A percentile compares a stretch with the other conserved stretches of the same genome.
phyloP scores from a whole-genome alignment of 2,329 filamentous ascomycete genomes.

The Diaporthe ampelina region DNA sequence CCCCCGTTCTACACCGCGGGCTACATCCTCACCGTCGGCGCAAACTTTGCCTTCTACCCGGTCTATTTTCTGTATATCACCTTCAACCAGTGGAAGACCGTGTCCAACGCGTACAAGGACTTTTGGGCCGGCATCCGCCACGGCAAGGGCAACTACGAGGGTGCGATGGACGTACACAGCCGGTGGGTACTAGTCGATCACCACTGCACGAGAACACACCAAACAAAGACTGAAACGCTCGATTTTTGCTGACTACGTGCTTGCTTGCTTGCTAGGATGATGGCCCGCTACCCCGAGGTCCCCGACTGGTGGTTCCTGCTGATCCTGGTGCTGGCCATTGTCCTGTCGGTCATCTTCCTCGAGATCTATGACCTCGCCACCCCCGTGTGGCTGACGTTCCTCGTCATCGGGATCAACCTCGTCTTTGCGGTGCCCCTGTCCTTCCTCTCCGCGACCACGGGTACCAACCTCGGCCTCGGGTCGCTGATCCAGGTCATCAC shows the following conservation, averaged over 20 bases:
- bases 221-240: too few species aligned
- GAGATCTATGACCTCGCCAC: conserved; percentile 50
- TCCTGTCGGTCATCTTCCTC: conserved; percentile 51
- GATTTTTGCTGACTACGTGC: neutral
- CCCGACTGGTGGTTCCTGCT: conserved; percentile 61
- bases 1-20: conserved; percentile 60
- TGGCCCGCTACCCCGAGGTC: conserved; percentile 58
- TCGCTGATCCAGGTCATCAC: conserved; percentile 59
- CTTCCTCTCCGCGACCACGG: conserved; percentile 60
- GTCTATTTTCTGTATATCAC: conserved; percentile 60
- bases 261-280: conserved; percentile 50
- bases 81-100: conserved; percentile 56
- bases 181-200: too few species aligned
- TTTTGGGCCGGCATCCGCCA: conserved; percentile 56
- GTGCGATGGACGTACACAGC: conserved; percentile 58
- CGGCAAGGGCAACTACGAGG: conserved; percentile 57
- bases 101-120: conserved; percentile 54
- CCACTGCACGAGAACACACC: too few species aligned
- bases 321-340: conserved; percentile 49
- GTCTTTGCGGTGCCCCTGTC: conserved; percentile 60
- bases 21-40: conserved; percentile 57
- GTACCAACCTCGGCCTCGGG: conserved; percentile 58
- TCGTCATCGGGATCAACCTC: conserved; percentile 54
- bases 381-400: conserved; percentile 51
- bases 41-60: conserved; percentile 60